phyloP scores from a whole-genome alignment of 305 asterid species.

The Euphrasia arctica region DNA sequence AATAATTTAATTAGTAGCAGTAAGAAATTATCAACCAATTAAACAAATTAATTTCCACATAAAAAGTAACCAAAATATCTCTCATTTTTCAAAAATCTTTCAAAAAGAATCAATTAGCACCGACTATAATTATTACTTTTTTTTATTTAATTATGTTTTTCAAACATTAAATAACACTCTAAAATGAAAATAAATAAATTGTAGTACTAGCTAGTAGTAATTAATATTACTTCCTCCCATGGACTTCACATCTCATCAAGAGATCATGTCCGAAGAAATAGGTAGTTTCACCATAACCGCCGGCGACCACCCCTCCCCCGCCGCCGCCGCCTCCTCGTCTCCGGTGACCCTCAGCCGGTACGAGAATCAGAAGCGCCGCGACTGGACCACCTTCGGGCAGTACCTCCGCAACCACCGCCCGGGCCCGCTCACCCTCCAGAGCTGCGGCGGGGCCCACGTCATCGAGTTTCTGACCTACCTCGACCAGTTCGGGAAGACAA shows the following conservation, averaged over 20 bases:
- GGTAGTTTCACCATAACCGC: slow-evolving; percentile 30
- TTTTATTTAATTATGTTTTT: no score
- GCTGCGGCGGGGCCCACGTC: slow-evolving; percentile 71
- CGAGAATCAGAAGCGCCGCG: slow-evolving; percentile 38
- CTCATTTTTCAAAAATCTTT: no score
- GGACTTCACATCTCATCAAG: slow-evolving; percentile 39
- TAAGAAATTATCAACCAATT: no score
- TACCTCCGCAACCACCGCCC: slow-evolving; percentile 65
- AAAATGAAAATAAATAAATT: no score
- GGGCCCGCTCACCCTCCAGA: slow-evolving; percentile 48
- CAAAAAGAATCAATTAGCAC: no score
- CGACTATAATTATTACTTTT: no score
- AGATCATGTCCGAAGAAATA: slow-evolving; percentile 31
- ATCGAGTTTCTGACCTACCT: slow-evolving; percentile 58
- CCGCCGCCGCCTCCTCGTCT: slow-evolving; percentile 26
- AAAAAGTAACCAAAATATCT: no score
- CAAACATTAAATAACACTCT: no score
- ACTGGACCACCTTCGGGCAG: slow-evolving; percentile 72
- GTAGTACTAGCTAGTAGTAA: no score
- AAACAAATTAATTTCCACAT: no score
- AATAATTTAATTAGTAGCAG: no score
- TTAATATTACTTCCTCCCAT: slow-evolving; percentile 9
- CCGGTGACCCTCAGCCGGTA: slow-evolving; percentile 62
- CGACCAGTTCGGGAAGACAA: slow-evolving; percentile 64
- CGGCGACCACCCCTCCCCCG: slow-evolving; percentile 22